Base-by-base conservation (phyloP, 148 eudicot genomes). In the Fallopia convolvulus region DNA sequence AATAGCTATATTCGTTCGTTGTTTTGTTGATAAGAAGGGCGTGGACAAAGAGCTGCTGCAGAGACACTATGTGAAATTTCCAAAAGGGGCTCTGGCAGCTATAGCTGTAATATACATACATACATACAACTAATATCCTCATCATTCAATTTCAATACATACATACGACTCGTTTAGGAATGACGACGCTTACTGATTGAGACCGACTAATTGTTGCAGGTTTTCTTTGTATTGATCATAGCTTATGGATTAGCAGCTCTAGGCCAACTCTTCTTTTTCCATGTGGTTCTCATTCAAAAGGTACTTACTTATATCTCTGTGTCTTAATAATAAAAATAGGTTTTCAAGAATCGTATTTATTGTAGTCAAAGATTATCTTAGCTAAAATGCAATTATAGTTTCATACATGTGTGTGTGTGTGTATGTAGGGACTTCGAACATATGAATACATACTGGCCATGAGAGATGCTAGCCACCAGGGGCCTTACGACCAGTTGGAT, bases 251-350 rank as follows among this genome's bases (percentile, higher is more conserved):
- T 93, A 20, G 97, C 96, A 79, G 98, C 98, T 11, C 82, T 94
- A 80, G 96, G 97, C 76, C 98, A 94, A 61, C 96, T 94, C 76
- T 90, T 94, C 83, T 90, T 94, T 90, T 94, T 94, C 84, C 98
- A 94, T 78, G 79, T 90, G 14, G 87, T 94, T 79, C 97, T 94
- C 77, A 94, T 94, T 81, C 88, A 88, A 53, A 94, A 92, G 98
- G 98, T 94, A 88, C 74, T 78, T 47, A 26, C 30, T 26, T 26
- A 9, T 60, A 9, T 60, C 55, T 42, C 21, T 18, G 30, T 17
- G 47, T 30, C 21, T 11, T 72, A 8, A 40, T 3, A 72, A 21
- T 17, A 46, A 15, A 11, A 39, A 21, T 7, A 20, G 65, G 32
- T 58, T 58, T 58, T 58, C 17, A 61, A 58, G 70, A 63, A 14